Evolutionary conservation across 1,284 basidiomycete genomes (phyloP).

Genomic region (Malassezia psittaci): DNA sequence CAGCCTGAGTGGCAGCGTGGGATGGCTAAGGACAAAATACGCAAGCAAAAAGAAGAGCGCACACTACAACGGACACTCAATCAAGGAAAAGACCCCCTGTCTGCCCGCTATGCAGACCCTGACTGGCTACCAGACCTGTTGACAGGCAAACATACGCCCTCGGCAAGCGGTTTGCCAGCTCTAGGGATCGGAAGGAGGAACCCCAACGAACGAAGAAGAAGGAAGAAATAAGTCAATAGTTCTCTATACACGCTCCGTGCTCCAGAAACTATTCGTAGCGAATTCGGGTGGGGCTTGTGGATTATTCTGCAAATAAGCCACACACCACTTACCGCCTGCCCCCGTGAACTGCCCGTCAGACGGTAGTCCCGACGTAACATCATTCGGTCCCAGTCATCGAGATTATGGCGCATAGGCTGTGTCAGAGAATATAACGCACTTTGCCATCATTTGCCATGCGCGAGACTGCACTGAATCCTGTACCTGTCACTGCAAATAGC

Average conservation of each 20-base stretch:
- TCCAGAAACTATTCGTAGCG: slow-evolving; percentile 44
- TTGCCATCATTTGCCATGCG: slow-evolving; percentile 44
- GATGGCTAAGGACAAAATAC: slow-evolving; percentile 26
- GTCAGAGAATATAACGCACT: slow-evolving; percentile 20
- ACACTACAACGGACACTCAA: slow-evolving; percentile 21
- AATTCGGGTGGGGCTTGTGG: slow-evolving; percentile 38
- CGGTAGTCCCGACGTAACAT: slow-evolving; percentile 47
- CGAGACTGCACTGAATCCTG: slow-evolving; percentile 40
- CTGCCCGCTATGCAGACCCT: slow-evolving; percentile 39
- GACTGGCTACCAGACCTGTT: slow-evolving; percentile 42
- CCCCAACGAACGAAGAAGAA: slow-evolving; percentile 33
- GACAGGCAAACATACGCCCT: slow-evolving; percentile 18
- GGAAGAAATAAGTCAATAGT: slow-evolving; percentile 12
- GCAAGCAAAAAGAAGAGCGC: slow-evolving; percentile 35
- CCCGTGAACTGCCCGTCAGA: slow-evolving; percentile 40
- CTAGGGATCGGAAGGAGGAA: slow-evolving; percentile 44
- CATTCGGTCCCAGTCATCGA: slow-evolving; percentile 47
- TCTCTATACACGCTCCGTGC: slow-evolving; percentile 27
- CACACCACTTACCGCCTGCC: slow-evolving; percentile 39
- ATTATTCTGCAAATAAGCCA: slow-evolving; percentile 12
- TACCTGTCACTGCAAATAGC: slow-evolving; percentile 47
- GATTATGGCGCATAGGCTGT: slow-evolving; percentile 39
- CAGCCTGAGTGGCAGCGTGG: slow-evolving; percentile 45
- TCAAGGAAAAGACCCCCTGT: slow-evolving; percentile 36
- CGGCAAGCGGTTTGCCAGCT: slow-evolving; percentile 27